phyloP scores from a whole-genome alignment of 345 rosid genomes.

The Raphanus raphanistrum region DNA sequence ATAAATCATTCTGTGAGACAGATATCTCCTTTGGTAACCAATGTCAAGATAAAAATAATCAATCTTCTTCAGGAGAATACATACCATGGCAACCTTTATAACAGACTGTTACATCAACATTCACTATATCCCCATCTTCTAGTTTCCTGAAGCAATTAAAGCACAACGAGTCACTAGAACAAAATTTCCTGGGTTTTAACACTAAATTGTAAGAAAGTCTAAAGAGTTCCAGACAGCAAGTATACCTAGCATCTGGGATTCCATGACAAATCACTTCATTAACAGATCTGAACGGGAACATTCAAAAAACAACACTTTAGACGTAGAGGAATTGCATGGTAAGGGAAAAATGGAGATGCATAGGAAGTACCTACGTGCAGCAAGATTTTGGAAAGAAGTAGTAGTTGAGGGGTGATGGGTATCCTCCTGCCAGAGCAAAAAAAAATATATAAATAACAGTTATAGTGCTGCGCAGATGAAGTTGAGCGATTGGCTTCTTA shows the following conservation, averaged over 20 bases:
- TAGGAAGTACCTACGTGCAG: slow-evolving; percentile 94
- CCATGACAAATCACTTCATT: slow-evolving; percentile 99
- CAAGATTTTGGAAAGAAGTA: slow-evolving; percentile 96
- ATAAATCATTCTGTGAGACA: slow-evolving; percentile 17
- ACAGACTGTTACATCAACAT: slow-evolving; percentile 82
- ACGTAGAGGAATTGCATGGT: neutral
- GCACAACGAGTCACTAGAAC: slow-evolving; percentile 2
- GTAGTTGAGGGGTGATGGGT: slow-evolving; percentile 98
- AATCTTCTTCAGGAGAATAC: slow-evolving; percentile 15
- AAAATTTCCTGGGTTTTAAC: neutral
- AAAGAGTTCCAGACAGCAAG: neutral
- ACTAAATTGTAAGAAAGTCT: neutral
- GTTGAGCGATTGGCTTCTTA: neutral
- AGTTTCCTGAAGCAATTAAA: slow-evolving; percentile 58
- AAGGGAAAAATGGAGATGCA: slow-evolving; percentile 21
- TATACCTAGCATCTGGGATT: slow-evolving; percentile 95
- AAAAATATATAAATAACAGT: neutral
- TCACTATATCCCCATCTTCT: slow-evolving; percentile 95
- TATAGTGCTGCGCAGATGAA: neutral
- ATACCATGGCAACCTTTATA: slow-evolving; percentile 95
- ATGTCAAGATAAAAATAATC: neutral
- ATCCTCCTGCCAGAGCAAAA: slow-evolving; percentile 63
- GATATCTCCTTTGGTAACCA: neutral
- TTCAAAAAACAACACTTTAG: slow-evolving; percentile 6
- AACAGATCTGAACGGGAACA: slow-evolving; percentile 65